Evolutionary conservation across 345 rosid genomes (phyloP).

Genomic region (Reutealis trisperma): DNA sequence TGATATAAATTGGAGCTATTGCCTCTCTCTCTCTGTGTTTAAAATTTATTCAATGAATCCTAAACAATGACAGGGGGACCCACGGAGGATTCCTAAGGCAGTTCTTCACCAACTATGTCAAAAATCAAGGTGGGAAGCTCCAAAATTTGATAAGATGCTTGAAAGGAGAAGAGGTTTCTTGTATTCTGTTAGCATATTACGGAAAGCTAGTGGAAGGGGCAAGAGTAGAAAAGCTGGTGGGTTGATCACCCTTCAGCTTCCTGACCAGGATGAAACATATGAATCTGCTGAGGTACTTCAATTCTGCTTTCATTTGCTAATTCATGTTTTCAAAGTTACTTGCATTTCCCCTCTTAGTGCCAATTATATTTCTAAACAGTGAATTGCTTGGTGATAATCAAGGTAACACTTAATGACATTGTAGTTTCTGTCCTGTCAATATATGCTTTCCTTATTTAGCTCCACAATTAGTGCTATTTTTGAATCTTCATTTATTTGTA

Average conservation of each 20-base stretch:
- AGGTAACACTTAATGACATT: slow-evolving; percentile 3
- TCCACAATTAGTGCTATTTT: too few relatives aligned
- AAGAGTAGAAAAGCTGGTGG: slow-evolving; percentile 94
- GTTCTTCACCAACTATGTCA: slow-evolving; percentile 91
- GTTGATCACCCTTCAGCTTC: slow-evolving; percentile 74
- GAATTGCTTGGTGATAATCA: slow-evolving; percentile 10
- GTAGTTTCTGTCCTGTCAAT: background rate
- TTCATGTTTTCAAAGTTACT: background rate
- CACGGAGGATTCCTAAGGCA: slow-evolving; percentile 73
- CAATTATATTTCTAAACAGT: slow-evolving; percentile 14
- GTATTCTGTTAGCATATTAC: slow-evolving; percentile 74
- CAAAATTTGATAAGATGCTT: slow-evolving; percentile 69
- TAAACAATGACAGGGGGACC: slow-evolving; percentile 64
- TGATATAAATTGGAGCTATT: background rate
- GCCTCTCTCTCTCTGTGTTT: background rate
- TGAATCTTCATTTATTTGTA: too few relatives aligned
- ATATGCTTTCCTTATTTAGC: too few relatives aligned
- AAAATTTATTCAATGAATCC: too few relatives aligned
- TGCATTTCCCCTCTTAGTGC: background rate
- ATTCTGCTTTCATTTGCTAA: background rate
- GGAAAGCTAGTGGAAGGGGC: slow-evolving; percentile 89
- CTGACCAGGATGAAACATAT: slow-evolving; percentile 51
- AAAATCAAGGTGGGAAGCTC: slow-evolving; percentile 92
- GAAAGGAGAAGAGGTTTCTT: slow-evolving; percentile 47
- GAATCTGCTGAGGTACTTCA: slow-evolving; percentile 70